Evolutionary conservation across 257 asterid species (phyloP).

Genomic region (Salvia splendens): DNA sequence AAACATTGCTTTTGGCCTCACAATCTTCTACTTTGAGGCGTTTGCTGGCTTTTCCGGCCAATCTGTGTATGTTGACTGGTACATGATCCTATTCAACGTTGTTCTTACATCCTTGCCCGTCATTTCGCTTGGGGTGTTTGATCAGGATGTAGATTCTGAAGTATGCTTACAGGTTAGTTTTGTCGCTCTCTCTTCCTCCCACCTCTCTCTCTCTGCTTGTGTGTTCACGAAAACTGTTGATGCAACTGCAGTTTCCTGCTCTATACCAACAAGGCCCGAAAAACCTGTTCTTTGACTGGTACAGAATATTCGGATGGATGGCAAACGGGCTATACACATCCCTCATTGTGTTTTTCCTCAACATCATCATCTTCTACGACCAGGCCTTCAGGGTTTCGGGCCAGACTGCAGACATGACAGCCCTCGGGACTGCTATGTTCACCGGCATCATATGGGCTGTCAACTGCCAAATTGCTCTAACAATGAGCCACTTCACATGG

Average conservation of each 20-base stretch:
- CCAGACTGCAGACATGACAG: slow-evolving; percentile 88
- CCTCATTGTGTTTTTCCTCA: slow-evolving; percentile 72
- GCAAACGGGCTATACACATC: slow-evolving; percentile 86
- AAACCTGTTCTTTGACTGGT: slow-evolving; percentile 88
- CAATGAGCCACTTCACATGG: slow-evolving; percentile 87
- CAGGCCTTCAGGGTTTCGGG: slow-evolving; percentile 81
- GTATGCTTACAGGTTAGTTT: slow-evolving; percentile 87
- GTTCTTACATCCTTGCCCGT: slow-evolving; percentile 95
- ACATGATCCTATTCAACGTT: slow-evolving; percentile 90
- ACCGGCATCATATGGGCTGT: slow-evolving; percentile 86
- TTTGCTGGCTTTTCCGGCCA: slow-evolving; percentile 97
- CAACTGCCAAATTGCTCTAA: slow-evolving; percentile 78
- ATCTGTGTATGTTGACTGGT: slow-evolving; percentile 89
- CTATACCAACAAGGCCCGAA: slow-evolving; percentile 93
- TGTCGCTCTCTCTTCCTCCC: slow-evolving; percentile 23
- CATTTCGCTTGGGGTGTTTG: slow-evolving; percentile 94
- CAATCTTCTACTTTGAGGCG: slow-evolving; percentile 96
- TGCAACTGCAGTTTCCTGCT: slow-evolving; percentile 79
- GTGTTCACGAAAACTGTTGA: slow-evolving; percentile 22
- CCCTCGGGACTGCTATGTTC: slow-evolving; percentile 85
- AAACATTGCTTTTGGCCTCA: slow-evolving; percentile 97
- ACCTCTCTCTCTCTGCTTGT: slow-evolving; percentile 29
- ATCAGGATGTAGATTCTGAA: slow-evolving; percentile 95
- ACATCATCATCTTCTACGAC: slow-evolving; percentile 68
- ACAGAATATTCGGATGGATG: slow-evolving; percentile 94